A percentile compares a stretch with the other conserved stretches of the same genome.
Conservation (phyloP, 441 rosid genomes). For the Syzygium syzygioides region DNA sequence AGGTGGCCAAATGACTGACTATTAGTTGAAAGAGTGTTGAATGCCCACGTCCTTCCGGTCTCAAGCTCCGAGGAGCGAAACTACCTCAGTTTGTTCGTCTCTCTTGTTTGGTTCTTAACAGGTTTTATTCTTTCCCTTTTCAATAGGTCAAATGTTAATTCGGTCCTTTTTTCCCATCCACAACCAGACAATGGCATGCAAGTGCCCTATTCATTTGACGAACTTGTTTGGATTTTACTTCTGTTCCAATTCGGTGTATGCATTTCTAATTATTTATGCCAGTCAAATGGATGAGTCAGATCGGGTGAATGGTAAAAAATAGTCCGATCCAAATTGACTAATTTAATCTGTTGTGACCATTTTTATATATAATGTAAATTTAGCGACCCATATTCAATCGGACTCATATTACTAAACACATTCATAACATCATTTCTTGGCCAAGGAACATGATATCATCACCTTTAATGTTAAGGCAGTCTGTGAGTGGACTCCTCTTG, state of each 20-base stretch:
- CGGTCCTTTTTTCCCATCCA: not conserved
- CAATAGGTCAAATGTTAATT: not conserved
- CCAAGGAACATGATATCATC: not conserved
- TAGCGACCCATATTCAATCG: rapidly evolving
- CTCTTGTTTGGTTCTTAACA: not conserved
- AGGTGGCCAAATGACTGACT: not conserved
- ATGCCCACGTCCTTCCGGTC: not conserved
- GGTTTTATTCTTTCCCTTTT: not conserved
- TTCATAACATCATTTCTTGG: not conserved
- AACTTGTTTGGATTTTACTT: not conserved
- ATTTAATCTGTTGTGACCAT: not conserved
- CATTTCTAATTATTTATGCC: not conserved
- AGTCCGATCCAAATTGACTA: rapidly evolving
- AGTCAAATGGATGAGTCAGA: rapidly evolving
- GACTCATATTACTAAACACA: not conserved
- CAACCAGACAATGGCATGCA: not conserved
- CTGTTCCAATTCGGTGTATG: too few relatives aligned
- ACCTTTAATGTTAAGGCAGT: conserved; percentile 75
- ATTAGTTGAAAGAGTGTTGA: not conserved
- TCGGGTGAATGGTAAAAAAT: rapidly evolving
- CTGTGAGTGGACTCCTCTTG: conserved; percentile 71
- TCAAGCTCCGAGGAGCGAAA: not conserved
- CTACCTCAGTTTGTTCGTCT: not conserved
- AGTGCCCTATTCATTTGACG: not conserved
- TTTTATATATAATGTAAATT: not conserved